Evolutionary conservation across 805 yeast genomes (phyloP), one percentile per base, ranked within the genome.

Genomic region (Metschnikowia picachoensis): DNA sequence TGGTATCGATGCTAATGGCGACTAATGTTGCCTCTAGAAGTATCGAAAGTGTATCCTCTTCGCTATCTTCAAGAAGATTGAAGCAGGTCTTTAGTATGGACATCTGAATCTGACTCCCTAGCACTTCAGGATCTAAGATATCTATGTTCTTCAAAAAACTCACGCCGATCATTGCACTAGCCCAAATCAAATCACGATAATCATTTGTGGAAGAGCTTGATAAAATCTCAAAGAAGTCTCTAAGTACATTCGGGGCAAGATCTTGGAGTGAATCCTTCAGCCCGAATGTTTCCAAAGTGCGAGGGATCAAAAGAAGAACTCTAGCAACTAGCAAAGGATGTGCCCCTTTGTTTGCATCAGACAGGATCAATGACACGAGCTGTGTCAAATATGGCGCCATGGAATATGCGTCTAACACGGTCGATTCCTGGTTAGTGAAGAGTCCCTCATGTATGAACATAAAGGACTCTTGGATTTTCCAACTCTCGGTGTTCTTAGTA

Each of bases 21-120:
- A 76, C 72, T 1, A 82, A 72, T n/a, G 87, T 63, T 0, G 85
- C 77, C 60, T 90, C 96, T 11, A 87, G 73, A 35, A 91, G 64
- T 39, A 85, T 73, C 1, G 90, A 78, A 31, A 86, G 80, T 0
- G 96, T 78, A 57, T 91, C 98, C 38, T 88, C 96, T 37, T 82
- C 86, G 0, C 94, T 78, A 1, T 79, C 84, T 1, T 74, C 77
- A 3, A 76, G 59, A 9, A 92, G 62, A 2, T 73, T 61, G 3
- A 61, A 57, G 10, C 82, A 72, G 0, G 79, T 51, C 1, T 57
- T 53, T 52, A 72, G 60, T n/a, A 70, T 57, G 9, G 64, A 61
- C 1, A 65, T 55, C 56, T 77, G 76, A 4, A 58, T 39, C 1
- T 53, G 50, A 8, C 54, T 50, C 5, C 64, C 46, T 35, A 69